Base-by-base conservation (phyloP, 2,329 filamentous ascomycete species). In the Hymenoscyphus repandus region DNA sequence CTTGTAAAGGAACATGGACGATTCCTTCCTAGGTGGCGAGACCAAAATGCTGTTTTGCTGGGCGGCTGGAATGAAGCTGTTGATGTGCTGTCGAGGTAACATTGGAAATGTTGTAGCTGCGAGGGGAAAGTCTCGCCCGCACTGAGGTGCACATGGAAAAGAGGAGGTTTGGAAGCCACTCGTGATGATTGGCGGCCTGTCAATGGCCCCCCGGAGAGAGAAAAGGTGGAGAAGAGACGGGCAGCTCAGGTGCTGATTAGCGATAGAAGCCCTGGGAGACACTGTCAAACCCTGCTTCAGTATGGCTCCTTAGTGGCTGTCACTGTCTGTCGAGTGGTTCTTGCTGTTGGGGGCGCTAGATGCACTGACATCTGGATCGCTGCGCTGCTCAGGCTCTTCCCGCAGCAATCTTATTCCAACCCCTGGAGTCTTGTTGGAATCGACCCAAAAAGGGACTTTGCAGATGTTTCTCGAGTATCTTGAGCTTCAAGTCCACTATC, bases 1-100 rank as follows among this genome's bases (percentile, higher is more conserved):
- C 45, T 53, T 52, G 37, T 27, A 49, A 34, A 40, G 50, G 50
- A 49, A 57, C 57, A 60, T 61, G 44, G 54, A 60, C 53, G 40
- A 39, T 32, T 33, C 30, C 30, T 41, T 27, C 30, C 36, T 15
- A 27, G 22, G 33, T 40, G 27, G 31, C 31, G 18, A 38, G 33
- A 45, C 34, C 32, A n/a, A 36, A 38, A 20, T 47, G 17, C 32
- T 49, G 45, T 31, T 27, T 27, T 47, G 45, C n/a, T 49, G 38
- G 39, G 38, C 39, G 38, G 31, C 33, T 33, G 13, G 31, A 18
- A 31, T 40, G 39, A 37, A 45, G 31, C 42, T 47, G 36, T 31
- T 39, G 49, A 52, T 54, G 50, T 49, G 51, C 51, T 53, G 51
- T 53, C 42, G 49, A 43, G 27, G 49, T 50, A 44, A 39, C 42